Evolutionary conservation across 176 grass and related monocot species (phyloP), one percentile per base, ranked within the genome.

Genomic region (Oryza glumipatula): DNA sequence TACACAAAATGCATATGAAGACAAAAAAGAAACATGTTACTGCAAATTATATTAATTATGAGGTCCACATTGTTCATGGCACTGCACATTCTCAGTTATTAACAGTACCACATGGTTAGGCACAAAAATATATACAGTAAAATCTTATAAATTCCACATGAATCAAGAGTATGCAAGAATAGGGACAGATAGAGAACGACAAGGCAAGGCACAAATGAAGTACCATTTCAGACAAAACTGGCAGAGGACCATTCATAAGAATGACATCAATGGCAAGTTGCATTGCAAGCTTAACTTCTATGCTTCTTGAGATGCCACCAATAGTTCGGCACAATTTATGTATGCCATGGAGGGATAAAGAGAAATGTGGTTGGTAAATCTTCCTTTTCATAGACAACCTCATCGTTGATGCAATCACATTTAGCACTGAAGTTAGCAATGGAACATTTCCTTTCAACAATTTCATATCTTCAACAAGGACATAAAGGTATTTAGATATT

Each of bases 311-410:
- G 69, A 82, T 52, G 84, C 45, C 63, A 93, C 81, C 77, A 49
- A 91, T 82, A 89, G 76, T 71, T 83, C 82, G 89, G 89, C 88
- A 93, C 35, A 98, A 70, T 39, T 71, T 87, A 87, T 86, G 72
- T 86, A 98, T 81, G 56, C 86, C 89, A 48, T 92, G 56, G 66
- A 98, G 85, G 24, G 93, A 98, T 33, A 98, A 84, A 45, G 93
- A 92, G 69, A 98, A 98, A 89, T 95, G 92, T 6, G 95, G 83
- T 45, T 98, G 95, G 81, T 90, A 92, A 89, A 95, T 93, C 85
- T 90, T 95, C 91, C 95, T 93, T 85, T 93, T 98, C 78, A 91
- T 90, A 87, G 92, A 98, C 52, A 98, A 77, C 65, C 89, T 91
- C 88, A 93, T 83, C 63, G 92, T 90, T 58, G 92, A 95, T 84